Evolutionary conservation across 2,329 filamentous ascomycete genomes (phyloP).

Genomic region (Colletotrichum magnum): DNA sequence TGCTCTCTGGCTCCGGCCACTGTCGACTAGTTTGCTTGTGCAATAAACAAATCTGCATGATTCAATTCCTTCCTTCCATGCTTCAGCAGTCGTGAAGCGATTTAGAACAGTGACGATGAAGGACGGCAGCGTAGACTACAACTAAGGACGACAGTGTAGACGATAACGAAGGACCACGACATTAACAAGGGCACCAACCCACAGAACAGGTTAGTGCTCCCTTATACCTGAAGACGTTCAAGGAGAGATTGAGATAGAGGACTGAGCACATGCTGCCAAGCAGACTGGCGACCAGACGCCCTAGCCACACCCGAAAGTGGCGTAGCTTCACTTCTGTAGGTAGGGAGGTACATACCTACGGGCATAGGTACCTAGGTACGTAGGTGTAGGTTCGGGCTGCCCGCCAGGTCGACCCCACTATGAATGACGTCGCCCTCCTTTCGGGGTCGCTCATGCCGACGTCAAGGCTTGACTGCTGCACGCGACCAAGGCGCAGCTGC

Average conservation of each 20-base stretch:
- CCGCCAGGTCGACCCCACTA: conserved; percentile 32
- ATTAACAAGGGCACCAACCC: too few relatives aligned
- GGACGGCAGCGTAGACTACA: too few relatives aligned
- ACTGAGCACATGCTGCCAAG: conserved; percentile 34
- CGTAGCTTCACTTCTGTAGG: conserved; percentile 7
- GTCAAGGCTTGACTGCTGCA: conserved; percentile 31
- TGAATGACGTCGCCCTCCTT: conserved; percentile 34
- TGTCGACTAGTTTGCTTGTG: conserved; percentile 36
- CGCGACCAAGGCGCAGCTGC: conserved; percentile 35
- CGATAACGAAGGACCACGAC: too few relatives aligned
- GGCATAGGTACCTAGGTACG: too few relatives aligned
- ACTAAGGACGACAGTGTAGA: too few relatives aligned
- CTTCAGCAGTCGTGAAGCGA: too few relatives aligned
- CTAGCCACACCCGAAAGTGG: conserved; percentile 39
- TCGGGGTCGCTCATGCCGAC: conserved; percentile 17
- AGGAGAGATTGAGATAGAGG: not conserved
- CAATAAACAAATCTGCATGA: conserved; percentile 33
- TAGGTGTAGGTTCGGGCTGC: not conserved
- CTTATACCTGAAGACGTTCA: too few relatives aligned
- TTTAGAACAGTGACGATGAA: too few relatives aligned
- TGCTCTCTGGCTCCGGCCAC: conserved; percentile 26
- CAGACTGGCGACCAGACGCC: not conserved
- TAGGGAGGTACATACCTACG: too few relatives aligned
- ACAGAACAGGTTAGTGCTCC: too few relatives aligned
- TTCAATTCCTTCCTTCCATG: not conserved